phyloP scores from a whole-genome alignment of 2,329 filamentous ascomycete genomes.

The Ramularia collo-cygni region DNA sequence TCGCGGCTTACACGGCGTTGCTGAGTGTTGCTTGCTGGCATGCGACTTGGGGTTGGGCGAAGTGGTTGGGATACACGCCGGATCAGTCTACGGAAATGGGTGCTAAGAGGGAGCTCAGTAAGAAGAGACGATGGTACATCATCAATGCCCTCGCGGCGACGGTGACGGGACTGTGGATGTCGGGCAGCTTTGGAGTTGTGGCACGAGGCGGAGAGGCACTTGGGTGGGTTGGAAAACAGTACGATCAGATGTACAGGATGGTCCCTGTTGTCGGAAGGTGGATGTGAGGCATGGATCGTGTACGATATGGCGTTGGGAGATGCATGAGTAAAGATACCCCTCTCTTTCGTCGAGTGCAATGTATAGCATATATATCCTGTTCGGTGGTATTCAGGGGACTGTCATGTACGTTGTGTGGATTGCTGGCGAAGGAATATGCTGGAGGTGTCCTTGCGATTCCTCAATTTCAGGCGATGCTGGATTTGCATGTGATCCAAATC shows the following conservation, averaged over 20 bases:
- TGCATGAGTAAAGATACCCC: conserved; percentile 2
- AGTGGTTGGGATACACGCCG: conserved; percentile 65
- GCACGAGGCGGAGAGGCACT: conserved; percentile 61
- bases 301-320: not conserved
- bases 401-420: no score
- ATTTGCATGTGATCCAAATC: no score
- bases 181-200: conserved; percentile 71
- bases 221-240: conserved; percentile 75
- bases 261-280: conserved; percentile 52
- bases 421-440: no score
- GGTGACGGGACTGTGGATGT: conserved; percentile 66
- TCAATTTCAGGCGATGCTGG: no score
- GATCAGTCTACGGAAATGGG: conserved; percentile 45
- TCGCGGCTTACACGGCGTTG: conserved; percentile 61
- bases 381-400: no score
- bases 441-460: no score
- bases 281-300: conserved; percentile 29
- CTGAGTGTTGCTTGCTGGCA: conserved; percentile 65
- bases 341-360: not conserved
- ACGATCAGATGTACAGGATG: conserved; percentile 64
- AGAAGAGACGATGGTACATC: conserved; percentile 61
- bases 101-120: conserved; percentile 44
- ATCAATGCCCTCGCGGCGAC: conserved; percentile 59
- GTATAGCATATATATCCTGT: no score
- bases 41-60: conserved; percentile 77